Base-by-base conservation (phyloP, 495 filamentous ascomycete genomes). In the Chaetomium cochliodes region DNA sequence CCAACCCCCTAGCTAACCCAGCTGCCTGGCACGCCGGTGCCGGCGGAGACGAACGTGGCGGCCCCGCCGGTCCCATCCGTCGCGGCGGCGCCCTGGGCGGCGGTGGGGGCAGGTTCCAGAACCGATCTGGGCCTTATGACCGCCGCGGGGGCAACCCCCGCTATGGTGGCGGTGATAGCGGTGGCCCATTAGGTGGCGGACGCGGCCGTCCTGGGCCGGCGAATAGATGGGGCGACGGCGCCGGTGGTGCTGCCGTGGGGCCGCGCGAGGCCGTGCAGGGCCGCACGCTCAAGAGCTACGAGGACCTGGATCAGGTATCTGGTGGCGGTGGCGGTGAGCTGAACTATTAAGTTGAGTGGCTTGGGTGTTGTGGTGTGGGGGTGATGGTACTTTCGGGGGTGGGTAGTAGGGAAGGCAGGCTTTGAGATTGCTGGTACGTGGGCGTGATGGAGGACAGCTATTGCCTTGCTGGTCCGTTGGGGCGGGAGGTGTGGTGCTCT, bases 281-380 rank as follows among this genome's bases (percentile, higher is more conserved):
- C 5, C 85, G 94, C 52, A 96, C 89, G 49, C 72, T 98, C 41
- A 96, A 94, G 82, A 96, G 90, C 74, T 98, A 98, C 75, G 96
- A 98, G 76, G 94, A 98, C 76, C 79, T 98, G 2, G 94, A 98
- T 79, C 93, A 94, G 18, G 82, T 84, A 37, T 80, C 81, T 16
- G 82, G 82, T 18, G 82, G 81, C 50, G 85, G 77, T 18, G 83
- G 83, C n/a, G 81, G 82, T 15, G 86, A 87, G 72, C 73, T 88
- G 37, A 87, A 88, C 73, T 88, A 88, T 72, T 88, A 37, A 22
- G 23, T 16, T 52, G 49, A 13, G 22, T 52, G 22, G 49, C 25
- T 18, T 62, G 58, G 26, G 44, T 54, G 25, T 13, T 12, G 7
- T 15, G 12, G 25, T 15, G 37, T 26, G 49, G 22, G 2, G 59